Conservation (phyloP, 179 eudicot genomes). For the Patellifolia procumbens region DNA sequence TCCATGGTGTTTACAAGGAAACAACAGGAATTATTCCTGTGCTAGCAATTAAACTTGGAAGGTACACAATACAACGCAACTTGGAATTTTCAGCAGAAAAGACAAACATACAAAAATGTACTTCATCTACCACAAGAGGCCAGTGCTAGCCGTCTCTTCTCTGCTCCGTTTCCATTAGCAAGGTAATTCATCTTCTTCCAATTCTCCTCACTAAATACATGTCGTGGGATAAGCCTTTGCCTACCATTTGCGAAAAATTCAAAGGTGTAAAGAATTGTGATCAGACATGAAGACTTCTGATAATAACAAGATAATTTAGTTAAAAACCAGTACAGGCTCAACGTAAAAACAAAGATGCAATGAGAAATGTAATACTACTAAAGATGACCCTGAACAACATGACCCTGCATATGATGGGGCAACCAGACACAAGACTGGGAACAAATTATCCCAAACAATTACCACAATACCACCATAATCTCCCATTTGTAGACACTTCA, state of each 20-base stretch:
- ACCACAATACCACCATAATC: neutral
- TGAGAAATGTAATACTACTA: too few relatives aligned
- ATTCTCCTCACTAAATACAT: slow-evolving; percentile 80
- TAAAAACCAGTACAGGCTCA: neutral
- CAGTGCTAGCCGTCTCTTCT: slow-evolving; percentile 90
- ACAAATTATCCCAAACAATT: neutral
- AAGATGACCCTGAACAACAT: too few relatives aligned
- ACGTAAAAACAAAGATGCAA: neutral
- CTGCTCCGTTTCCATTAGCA: slow-evolving; percentile 88
- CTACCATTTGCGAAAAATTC: slow-evolving; percentile 43
- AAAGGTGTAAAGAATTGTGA: neutral
- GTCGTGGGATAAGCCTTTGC: slow-evolving; percentile 85
- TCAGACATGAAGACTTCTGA: neutral
- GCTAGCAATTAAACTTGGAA: slow-evolving; percentile 4
- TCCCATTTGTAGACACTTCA: neutral
- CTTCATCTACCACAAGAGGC: slow-evolving; percentile 60
- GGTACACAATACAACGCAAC: neutral
- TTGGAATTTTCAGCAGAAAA: neutral
- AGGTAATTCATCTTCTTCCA: slow-evolving; percentile 92
- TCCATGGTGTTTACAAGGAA: slow-evolving; percentile 29
- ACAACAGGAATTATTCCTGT: slow-evolving; percentile 16
- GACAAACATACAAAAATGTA: slow-evolving; percentile 3
- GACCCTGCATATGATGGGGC: neutral
- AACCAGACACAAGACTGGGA: too few relatives aligned
- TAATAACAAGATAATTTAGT: neutral